phyloP scores from a whole-genome alignment of 2,329 filamentous ascomycete genomes.

The Verticillium tricorpus region DNA sequence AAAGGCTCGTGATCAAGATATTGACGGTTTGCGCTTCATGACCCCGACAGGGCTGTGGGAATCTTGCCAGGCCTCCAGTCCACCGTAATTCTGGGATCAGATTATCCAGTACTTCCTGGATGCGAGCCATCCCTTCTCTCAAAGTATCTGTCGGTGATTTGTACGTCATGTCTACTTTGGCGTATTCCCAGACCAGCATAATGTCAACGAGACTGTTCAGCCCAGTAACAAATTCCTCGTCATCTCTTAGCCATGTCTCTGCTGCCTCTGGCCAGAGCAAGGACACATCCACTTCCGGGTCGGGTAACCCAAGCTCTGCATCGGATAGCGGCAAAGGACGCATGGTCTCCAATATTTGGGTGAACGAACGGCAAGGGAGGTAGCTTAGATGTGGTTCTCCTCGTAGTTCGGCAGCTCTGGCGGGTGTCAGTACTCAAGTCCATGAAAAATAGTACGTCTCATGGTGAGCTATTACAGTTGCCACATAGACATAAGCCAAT shows the following conservation, averaged over 20 bases:
- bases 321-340: conserved; percentile 22
- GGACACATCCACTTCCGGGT: conserved; percentile 8
- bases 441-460: too few species aligned
- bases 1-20: conserved; percentile 30
- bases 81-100: conserved; percentile 29
- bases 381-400: conserved; percentile 20
- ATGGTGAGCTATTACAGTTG: neutral
- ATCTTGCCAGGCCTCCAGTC: conserved; percentile 27
- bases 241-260: conserved; percentile 25
- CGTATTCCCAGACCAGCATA: conserved; percentile 23
- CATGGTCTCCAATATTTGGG: conserved; percentile 17
- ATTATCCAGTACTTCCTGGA: conserved; percentile 24
- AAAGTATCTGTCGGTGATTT: conserved; percentile 12
- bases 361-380: conserved; percentile 12
- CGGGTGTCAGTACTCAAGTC: neutral
- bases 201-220: conserved; percentile 27
- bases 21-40: conserved; percentile 32
- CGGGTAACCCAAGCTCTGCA: conserved; percentile 18
- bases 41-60: conserved; percentile 20
- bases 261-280: conserved; percentile 6
- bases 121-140: conserved; percentile 9
- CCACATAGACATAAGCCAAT: conserved; percentile 26
- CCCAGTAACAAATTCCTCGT: conserved; percentile 24
- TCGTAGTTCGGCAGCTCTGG: conserved; percentile 20
- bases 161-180: conserved; percentile 15